Base-by-base conservation (phyloP, 2,329 filamentous ascomycete species). In the Biscogniauxia mediterranea region DNA sequence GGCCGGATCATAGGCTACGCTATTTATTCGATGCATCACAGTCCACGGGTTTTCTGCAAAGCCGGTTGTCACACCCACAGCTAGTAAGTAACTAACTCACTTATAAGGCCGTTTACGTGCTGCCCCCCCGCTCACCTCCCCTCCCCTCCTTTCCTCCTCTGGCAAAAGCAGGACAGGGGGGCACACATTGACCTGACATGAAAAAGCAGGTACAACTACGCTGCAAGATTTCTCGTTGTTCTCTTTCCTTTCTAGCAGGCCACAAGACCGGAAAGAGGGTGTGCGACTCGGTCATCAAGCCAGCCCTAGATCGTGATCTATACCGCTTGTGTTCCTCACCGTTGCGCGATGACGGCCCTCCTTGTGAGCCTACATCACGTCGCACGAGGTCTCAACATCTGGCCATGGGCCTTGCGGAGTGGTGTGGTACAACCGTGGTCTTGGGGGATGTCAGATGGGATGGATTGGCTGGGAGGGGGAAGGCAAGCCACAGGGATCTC, bases 381-480 rank as follows among this genome's bases (percentile, higher is more conserved):
- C 57, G 69, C 71, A 73, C 70, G 69, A 69, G 71, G 68, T 63
- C 69, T 66, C 64, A 68, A 46, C 66, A 68, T 67, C 65, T 68
- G 69, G 67, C 64, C 65, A 63, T 59, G 60, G 58, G 64, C 60
- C 52, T 59, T 55, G 57, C 52, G 60, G 59, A 60, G 61, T 71
- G 68, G 66, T 68, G 70, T 71, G 69, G 67, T 46, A 11, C 66
- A 57, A 61, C 60, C 49, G 57, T 65, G 57, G 63, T 61, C 58
- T 57, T 23, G 51, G 23, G 51, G 26, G 58, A 63, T 60, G 66
- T 66, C 66, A 67, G 66, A 68, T 60, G 64, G 66, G 61, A 64
- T 56, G 59, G 62, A 63, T 57, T 58, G 64, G 19, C 60, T 52
- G 54, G 58, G 56, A 59, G 60, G 61, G 63, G 55, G 17, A 49